These are phyloP conservation scores for Thelonectria discophora DNA, from an alignment of 2,329 filamentous ascomycete species.

Conservation along the genomic window DNA sequence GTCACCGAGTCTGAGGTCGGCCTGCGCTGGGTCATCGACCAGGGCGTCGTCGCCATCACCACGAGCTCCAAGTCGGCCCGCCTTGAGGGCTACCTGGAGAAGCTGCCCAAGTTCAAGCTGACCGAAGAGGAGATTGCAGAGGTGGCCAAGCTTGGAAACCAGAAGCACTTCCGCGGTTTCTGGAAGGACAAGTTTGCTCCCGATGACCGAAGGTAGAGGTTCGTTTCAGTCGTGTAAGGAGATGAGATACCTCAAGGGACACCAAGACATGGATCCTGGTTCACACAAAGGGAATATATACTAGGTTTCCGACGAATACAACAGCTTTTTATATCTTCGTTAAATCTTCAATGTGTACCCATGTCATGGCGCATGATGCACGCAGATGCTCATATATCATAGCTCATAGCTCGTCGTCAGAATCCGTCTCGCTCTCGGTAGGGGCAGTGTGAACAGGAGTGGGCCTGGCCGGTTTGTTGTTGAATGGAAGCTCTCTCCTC, in stretches of 20 bases:
- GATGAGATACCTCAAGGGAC: slow-evolving; percentile 2
- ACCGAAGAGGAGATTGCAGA: slow-evolving; percentile 66
- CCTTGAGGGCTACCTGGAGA: slow-evolving; percentile 63
- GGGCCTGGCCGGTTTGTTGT: slow-evolving; percentile 45
- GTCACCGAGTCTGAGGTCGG: slow-evolving; percentile 65
- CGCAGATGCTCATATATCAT: slow-evolving; percentile 28
- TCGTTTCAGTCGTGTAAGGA: not conserved
- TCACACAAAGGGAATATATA: slow-evolving; percentile 5
- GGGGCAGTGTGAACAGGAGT: slow-evolving; percentile 34
- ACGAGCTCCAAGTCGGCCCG: slow-evolving; percentile 68
- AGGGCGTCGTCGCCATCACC: slow-evolving; percentile 66
- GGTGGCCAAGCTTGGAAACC: slow-evolving; percentile 62
- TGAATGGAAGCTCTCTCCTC: slow-evolving; percentile 56
- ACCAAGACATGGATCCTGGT: not conserved
- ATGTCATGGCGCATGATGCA: slow-evolving; percentile 10
- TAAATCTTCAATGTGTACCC: not conserved
- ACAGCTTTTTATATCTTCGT: not conserved
- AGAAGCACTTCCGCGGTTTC: slow-evolving; percentile 70
- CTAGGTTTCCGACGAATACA: not conserved
- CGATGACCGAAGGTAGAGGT: slow-evolving; percentile 55
- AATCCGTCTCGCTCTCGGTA: slow-evolving; percentile 60
- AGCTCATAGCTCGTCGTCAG: slow-evolving; percentile 62
- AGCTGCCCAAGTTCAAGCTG: slow-evolving; percentile 64
- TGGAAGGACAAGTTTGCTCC: slow-evolving; percentile 63
- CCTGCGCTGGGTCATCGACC: slow-evolving; percentile 68